Evolutionary conservation across 495 filamentous ascomycete genomes (phyloP), one percentile per base, ranked within the genome.

Genomic region (Neurospora intermedia): DNA sequence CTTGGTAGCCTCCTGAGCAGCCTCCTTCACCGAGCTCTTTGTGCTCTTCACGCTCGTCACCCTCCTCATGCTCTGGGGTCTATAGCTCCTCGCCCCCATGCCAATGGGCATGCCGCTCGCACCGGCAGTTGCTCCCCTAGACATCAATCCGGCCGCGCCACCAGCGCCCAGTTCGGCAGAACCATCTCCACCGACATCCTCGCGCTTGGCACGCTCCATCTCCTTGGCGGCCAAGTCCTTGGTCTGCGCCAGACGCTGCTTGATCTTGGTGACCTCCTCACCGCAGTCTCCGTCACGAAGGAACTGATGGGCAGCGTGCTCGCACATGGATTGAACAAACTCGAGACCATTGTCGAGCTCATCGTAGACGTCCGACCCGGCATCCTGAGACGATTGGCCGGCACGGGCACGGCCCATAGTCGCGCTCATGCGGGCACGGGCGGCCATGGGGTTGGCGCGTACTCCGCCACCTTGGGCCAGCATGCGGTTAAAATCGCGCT

Each of bases 291-390:
- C 94, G 71, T 92, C 89, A 27, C 94, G 88, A 15, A 97, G 85
- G 72, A 96, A 93, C 78, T 96, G 92, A 79, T 95, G 94, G 2
- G 94, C 94, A 16, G 89, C 94, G 70, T 89, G 88, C 81, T 97
- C 94, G 80, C 92, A 96, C 77, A 93, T 87, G 69, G 85, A 87
- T 78, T 97, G 92, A 15, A 91, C 91, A 70, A 88, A 87, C 77
- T 97, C 93, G 69, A 97, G 84, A 2, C 89, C 87, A 77, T 89
- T 90, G 76, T 96, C 94, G 1, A 92, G 83, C 59, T 87, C 84
- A 76, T 96, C 92, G 80, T 91, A 95, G 13, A 88, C 81, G 72
- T 87, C 86, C n/a, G 77, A 76, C 45, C 76, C 43, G 66, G 75
- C 76, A 16, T 10, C 13, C 43, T 74, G 23, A 69, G 16, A 41